Evolutionary conservation across 106 monocot species (phyloP), one percentile per base, ranked within the genome.

Genomic region (Dendrobium chrysotoxum): DNA sequence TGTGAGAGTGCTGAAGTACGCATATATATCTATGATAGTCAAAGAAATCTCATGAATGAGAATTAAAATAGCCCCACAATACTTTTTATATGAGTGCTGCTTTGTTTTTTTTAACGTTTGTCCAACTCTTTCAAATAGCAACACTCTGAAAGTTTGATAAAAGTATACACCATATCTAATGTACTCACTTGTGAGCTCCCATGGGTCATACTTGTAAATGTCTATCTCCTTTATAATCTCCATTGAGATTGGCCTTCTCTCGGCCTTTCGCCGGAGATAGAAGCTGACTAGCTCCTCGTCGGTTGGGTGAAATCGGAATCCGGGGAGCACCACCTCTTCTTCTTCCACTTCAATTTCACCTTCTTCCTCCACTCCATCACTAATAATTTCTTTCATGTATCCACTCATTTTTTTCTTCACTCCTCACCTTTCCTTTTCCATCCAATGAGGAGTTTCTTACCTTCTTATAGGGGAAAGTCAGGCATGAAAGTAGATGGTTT

Each of bases 261-360:
- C 85, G 21, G 86, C 82, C 80, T 88, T 91, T 53, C 91, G 72
- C 23, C 81, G 88, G 47, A 91, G 86, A 61, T 91, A 91, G 77
- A 87, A 91, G 7, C 71, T 76, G 41, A 91, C 87, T 38, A 91
- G 91, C 87, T 91, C 91, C 61, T 91, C 91, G 40, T 92, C 92
- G 23, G 92, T 92, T 1, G 92, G 92, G n/a, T 92, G 92, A 75
- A 92, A 92, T 26, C 92, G 92, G 83, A 88, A 92, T 18, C 90
- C 92, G 0, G 92, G 92, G 31, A 93, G 90, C 76, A 58, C 77
- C 44, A 80, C 40, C 6, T 83, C 84, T 18, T 85, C 90, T 2
- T 85, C 85, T 9, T 82, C 87, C 42, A 61, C 3, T 81, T 15
- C 3, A 42, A 17, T 3, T 41, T 65, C 77, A 30, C 61, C 42